phyloP scores from a whole-genome alignment of 1,284 basidiomycete genomes.

The Tilletia caries region DNA sequence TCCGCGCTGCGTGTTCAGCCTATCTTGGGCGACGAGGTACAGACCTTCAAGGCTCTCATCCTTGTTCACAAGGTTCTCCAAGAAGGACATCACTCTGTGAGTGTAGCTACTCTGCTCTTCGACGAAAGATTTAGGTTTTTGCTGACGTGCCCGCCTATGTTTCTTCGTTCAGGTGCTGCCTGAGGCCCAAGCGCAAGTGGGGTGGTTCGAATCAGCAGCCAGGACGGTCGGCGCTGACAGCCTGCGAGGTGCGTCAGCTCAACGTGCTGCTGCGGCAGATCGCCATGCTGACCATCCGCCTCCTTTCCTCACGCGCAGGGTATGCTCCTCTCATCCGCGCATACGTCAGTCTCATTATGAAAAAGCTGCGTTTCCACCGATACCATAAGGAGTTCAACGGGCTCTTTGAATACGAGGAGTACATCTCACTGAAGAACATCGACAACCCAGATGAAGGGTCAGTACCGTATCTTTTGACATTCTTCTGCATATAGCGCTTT shows the following conservation, averaged over 20 bases:
- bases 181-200: constrained; percentile 50
- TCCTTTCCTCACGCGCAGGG: constrained; percentile 21
- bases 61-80: constrained; percentile 53
- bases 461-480: neutral
- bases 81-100: constrained; percentile 49
- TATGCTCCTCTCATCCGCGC: constrained; percentile 50
- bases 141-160: neutral
- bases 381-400: constrained; percentile 54
- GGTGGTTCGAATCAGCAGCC: constrained; percentile 53
- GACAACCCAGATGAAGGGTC: constrained; percentile 52
- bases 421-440: constrained; percentile 54
- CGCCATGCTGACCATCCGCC: neutral
- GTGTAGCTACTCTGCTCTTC: neutral
- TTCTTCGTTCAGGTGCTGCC: constrained; percentile 24
- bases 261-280: neutral
- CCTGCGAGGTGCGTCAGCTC: constrained; percentile 24
- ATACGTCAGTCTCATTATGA: constrained; percentile 50
- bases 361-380: constrained; percentile 53
- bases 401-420: constrained; percentile 53
- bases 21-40: constrained; percentile 52
- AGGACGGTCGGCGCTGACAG: constrained; percentile 44
- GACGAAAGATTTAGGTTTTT: neutral
- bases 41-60: constrained; percentile 54
- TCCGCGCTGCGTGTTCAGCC: constrained; percentile 50
- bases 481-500: neutral